Percentiles rank a stretch among this genome's conserved stretches.
Conservation (phyloP, 768 basidiomycete species). For the Tylopilus balloui region DNA sequence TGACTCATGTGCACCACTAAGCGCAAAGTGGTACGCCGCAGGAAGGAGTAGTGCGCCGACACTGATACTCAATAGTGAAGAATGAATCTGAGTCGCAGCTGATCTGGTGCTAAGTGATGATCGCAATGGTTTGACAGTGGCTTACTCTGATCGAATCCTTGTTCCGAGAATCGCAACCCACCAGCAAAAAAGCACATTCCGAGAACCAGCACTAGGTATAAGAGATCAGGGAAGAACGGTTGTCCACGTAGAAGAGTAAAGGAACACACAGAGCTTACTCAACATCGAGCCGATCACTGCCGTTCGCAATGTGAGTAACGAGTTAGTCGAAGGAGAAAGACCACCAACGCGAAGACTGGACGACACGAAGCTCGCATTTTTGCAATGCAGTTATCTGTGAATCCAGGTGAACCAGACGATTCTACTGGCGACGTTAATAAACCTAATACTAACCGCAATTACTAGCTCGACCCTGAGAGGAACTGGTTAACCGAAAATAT, state of each 20-base stretch:
- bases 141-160: slow-evolving; percentile 73
- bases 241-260: not conserved
- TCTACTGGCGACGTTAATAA: not conserved
- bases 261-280: slow-evolving; percentile 59
- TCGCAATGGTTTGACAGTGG: slow-evolving; percentile 1
- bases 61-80: slow-evolving; percentile 70
- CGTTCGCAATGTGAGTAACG: slow-evolving; percentile 5
- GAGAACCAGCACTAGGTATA: slow-evolving; percentile 60
- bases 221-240: slow-evolving; percentile 4
- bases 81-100: slow-evolving; percentile 67
- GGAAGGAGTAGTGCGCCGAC: slow-evolving; percentile 77
- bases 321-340: not conserved
- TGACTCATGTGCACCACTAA: slow-evolving; percentile 22
- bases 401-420: not conserved
- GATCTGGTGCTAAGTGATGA: slow-evolving; percentile 4
- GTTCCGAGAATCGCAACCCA: slow-evolving; percentile 71
- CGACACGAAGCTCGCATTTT: slow-evolving; percentile 77
- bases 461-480: slow-evolving; percentile 55
- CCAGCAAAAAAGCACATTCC: slow-evolving; percentile 93
- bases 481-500: not conserved
- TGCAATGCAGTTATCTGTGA: slow-evolving; percentile 64
- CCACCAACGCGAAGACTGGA: slow-evolving; percentile 70
- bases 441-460: slow-evolving; percentile 52
- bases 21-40: slow-evolving; percentile 70
- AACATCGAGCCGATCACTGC: slow-evolving; percentile 81